Evolutionary conservation across 352 stramenopile species (phyloP), one percentile per base, ranked within the genome.

Genomic region (Phytophthora pisi): DNA sequence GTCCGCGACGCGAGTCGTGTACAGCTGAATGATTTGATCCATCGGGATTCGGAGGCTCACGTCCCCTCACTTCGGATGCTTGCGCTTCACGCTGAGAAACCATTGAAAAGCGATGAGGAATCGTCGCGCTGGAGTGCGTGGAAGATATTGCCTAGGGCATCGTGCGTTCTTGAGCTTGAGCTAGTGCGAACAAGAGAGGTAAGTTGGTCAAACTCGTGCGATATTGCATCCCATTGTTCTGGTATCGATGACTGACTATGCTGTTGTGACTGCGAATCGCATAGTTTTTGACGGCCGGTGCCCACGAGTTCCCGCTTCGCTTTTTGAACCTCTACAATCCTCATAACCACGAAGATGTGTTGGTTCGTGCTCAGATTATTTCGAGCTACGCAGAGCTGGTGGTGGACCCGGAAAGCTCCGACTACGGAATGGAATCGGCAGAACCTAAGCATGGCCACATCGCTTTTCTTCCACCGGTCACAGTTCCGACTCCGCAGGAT

Each of bases 241-340:
- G 43, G n/a, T 51, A 51, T 28, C 9, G 61, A 59, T 24, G 36
- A 53, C 31, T 63, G 49, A 61, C n/a, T 47, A 13, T 61, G 36
- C 18, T 47, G 11, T 47, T 59, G 57, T 51, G 15, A 38, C 20
- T 52, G 42, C 28, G 45, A 51, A 65, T 54, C 3, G 9, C 47
- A 59, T 64, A 89, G 83, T 68, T 75, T 55, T 51, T 93, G 18
- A 56, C 47, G 31, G 74, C 88, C 54, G 88, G 88, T 16, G 23
- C 71, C 1, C 75, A 93, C 45, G 77, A 87, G 23, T 93, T 95
- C 40, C 57, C 64, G 1, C 52, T 95, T 3, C 78, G 78, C 3
- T 76, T 96, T 54, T 77, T 87, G 16, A 96, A 96, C 47, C 23
- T 93, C n/a, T 70, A 75, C 49, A 96, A 96, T 50, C 87, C 87